phyloP scores from a whole-genome alignment of 306 rosid genomes.

The Rubus idaeus region DNA sequence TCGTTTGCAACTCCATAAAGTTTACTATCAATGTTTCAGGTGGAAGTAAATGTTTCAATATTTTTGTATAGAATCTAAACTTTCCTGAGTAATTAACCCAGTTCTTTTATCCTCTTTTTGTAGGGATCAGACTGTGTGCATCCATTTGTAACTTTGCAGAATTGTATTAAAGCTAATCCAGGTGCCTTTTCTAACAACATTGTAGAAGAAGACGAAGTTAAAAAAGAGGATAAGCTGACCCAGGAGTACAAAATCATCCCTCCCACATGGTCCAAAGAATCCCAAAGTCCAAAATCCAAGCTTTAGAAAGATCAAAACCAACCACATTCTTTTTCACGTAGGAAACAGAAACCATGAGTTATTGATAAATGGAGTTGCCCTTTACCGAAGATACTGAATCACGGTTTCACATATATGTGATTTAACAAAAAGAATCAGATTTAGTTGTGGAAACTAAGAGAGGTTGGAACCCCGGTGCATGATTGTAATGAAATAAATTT shows the following conservation, averaged over 20 bases:
- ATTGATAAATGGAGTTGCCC: background rate
- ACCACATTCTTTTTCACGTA: background rate
- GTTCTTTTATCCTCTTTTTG: conserved; percentile 12
- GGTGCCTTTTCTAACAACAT: conserved; percentile 66
- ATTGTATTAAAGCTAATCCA: conserved; percentile 87
- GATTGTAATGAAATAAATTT: background rate
- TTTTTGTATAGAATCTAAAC: background rate
- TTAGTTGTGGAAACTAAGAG: background rate
- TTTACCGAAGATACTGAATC: background rate
- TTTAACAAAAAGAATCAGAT: background rate
- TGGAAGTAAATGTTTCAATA: background rate
- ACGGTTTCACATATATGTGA: no score
- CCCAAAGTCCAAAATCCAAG: conserved; percentile 51
- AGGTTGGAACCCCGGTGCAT: background rate
- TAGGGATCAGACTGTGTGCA: conserved; percentile 92
- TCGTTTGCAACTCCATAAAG: background rate
- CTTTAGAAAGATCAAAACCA: conserved; percentile 37
- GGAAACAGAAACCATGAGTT: conserved; percentile 6
- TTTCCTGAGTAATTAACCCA: background rate
- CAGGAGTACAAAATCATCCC: conserved; percentile 64
- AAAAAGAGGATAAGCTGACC: conserved; percentile 38
- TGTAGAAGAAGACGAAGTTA: conserved; percentile 49
- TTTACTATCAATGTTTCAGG: background rate
- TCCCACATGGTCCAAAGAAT: conserved; percentile 71
- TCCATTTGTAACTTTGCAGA: conserved; percentile 82